These are phyloP conservation scores for Cymbopogon citratus DNA, from an alignment of 176 grass and related monocot genomes.

Conservation along the genomic window DNA sequence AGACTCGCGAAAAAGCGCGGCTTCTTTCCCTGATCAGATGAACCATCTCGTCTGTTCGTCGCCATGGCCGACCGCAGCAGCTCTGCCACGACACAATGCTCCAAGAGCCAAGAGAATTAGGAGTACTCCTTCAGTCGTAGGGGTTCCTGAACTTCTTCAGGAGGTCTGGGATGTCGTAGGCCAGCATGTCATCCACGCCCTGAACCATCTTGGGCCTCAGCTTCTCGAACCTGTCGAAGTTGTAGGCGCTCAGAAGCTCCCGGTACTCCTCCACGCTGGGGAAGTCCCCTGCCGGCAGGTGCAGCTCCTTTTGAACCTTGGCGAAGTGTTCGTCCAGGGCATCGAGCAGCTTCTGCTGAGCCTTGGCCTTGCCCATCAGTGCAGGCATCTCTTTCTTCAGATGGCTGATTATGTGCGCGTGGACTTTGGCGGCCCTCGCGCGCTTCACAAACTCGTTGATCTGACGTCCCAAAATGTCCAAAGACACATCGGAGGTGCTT, in stretches of 20 bases:
- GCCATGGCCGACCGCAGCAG: not conserved
- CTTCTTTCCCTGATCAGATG: not conserved
- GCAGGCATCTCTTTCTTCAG: constrained; percentile 81
- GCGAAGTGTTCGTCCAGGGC: constrained; percentile 52
- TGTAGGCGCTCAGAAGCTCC: constrained; percentile 48
- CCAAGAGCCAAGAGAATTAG: not conserved
- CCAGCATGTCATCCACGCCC: constrained; percentile 77
- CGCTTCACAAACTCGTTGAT: constrained; percentile 89
- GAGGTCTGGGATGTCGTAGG: constrained; percentile 73
- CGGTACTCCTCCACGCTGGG: constrained; percentile 70
- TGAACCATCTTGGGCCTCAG: constrained; percentile 71
- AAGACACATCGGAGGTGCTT: not conserved
- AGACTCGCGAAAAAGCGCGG: not conserved
- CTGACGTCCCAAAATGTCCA: constrained; percentile 2
- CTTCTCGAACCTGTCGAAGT: constrained; percentile 75
- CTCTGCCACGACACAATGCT: not conserved
- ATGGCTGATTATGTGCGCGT: constrained; percentile 69
- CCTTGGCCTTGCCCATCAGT: constrained; percentile 75
- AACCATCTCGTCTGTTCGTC: not conserved
- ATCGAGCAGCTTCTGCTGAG: constrained; percentile 66
- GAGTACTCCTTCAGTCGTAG: constrained; percentile 41
- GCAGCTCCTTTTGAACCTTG: constrained; percentile 77
- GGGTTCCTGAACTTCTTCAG: constrained; percentile 86
- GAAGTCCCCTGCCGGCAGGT: constrained; percentile 61
- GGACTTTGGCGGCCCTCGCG: constrained; percentile 54